phyloP scores from a whole-genome alignment of 2,329 filamentous ascomycete genomes.

The Tolypocladium cylindrosporum region DNA sequence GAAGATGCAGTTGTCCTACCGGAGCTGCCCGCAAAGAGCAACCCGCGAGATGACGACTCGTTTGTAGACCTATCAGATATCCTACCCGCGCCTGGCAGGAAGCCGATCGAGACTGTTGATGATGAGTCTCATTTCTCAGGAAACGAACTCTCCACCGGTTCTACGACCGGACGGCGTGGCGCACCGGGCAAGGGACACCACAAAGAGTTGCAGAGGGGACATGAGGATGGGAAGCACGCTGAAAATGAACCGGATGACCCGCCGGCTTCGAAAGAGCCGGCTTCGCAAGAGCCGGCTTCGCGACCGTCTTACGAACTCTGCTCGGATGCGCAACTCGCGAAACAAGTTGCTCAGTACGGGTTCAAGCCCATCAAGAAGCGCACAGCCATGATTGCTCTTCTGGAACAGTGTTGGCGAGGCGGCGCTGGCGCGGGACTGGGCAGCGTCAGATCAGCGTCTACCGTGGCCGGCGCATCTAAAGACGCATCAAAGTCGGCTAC shows the following conservation, averaged over 20 bases:
- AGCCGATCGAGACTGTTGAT: background rate
- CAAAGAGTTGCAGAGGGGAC: background rate
- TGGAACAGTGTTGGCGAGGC: slow-evolving; percentile 62
- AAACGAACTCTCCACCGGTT: slow-evolving; percentile 11
- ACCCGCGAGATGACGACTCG: slow-evolving; percentile 7
- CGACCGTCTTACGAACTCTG: slow-evolving; percentile 50
- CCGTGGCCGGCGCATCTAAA: background rate
- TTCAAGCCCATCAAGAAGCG: slow-evolving; percentile 65
- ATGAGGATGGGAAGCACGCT: background rate
- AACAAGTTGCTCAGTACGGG: slow-evolving; percentile 52
- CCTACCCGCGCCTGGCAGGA: slow-evolving; percentile 6
- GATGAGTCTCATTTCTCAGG: slow-evolving; percentile 10
- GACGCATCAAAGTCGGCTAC: background rate
- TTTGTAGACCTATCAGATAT: slow-evolving; percentile 15
- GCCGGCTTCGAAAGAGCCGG: background rate
- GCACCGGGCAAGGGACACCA: background rate
- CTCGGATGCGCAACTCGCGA: slow-evolving; percentile 52
- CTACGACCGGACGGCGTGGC: background rate
- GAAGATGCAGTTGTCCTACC: slow-evolving; percentile 2
- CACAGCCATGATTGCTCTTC: slow-evolving; percentile 57
- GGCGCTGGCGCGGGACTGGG: background rate
- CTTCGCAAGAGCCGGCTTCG: slow-evolving; percentile 8
- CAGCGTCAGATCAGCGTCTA: background rate
- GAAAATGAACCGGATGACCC: background rate
- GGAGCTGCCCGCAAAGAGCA: background rate